Conservation (phyloP, 352 stramenopile species). For the Pythium aristosporum region DNA sequence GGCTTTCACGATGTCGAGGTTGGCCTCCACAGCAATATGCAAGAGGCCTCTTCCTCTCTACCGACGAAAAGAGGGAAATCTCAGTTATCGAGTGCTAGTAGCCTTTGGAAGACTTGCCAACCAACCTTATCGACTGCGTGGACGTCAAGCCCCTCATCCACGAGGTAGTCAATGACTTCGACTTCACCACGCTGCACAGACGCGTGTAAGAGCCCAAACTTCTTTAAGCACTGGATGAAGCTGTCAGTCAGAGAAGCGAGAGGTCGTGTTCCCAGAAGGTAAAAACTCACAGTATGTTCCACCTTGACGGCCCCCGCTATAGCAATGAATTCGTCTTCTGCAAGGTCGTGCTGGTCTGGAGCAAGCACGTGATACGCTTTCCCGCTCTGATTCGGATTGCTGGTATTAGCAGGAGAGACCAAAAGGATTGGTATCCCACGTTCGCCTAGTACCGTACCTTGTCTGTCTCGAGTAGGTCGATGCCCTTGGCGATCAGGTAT, state of each 20-base stretch:
- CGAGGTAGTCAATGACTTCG: slow-evolving; percentile 4
- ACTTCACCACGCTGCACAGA: slow-evolving; percentile 7
- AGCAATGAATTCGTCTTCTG: slow-evolving; percentile 5
- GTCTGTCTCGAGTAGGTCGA: not conserved
- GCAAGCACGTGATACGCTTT: slow-evolving; percentile 9
- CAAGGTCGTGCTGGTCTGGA: slow-evolving; percentile 2
- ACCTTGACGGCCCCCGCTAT: not conserved
- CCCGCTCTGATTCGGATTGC: not conserved
- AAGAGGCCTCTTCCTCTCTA: slow-evolving; percentile 1
- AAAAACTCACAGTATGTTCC: not conserved
- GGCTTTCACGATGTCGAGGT: not conserved
- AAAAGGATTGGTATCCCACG: not conserved
- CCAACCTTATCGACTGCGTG: slow-evolving; percentile 12
- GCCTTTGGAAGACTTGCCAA: not conserved
- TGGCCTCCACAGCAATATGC: not conserved
- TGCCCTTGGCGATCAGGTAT: slow-evolving; percentile 2
- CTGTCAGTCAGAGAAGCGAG: not conserved
- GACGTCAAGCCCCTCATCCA: slow-evolving; percentile 4
- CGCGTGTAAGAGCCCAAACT: slow-evolving; percentile 7
- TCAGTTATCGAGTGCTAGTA: not conserved
- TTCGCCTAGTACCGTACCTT: not conserved
- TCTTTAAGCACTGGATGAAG: not conserved
- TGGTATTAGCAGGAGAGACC: not conserved
- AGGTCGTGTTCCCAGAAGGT: not conserved
- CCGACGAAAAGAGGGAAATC: not conserved